Percentiles rank a stretch among this genome's conserved stretches.
phyloP scores from a whole-genome alignment of 176 grass and related monocot genomes.

The Pontederia paniculata region DNA sequence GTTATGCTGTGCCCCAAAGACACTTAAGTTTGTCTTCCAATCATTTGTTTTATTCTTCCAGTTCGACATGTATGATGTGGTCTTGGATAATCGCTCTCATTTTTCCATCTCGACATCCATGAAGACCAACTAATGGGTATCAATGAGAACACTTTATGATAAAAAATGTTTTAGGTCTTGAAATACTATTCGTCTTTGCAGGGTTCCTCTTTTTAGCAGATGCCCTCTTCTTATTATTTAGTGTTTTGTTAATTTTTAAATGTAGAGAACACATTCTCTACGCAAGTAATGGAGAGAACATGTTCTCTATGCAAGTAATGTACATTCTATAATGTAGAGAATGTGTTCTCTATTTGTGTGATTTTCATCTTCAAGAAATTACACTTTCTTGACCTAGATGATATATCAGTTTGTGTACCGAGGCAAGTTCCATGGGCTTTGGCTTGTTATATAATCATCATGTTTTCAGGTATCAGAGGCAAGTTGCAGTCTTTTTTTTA shows the following conservation, averaged over 20 bases:
- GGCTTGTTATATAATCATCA: slow-evolving; percentile 33
- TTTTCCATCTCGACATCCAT: neutral
- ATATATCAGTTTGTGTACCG: slow-evolving; percentile 16
- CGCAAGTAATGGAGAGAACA: too few species aligned
- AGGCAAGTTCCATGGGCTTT: slow-evolving; percentile 33
- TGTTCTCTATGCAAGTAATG: neutral
- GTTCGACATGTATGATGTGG: neutral
- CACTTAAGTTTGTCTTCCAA: neutral
- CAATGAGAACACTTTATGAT: too few species aligned
- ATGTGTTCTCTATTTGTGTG: neutral
- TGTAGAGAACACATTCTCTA: too few species aligned
- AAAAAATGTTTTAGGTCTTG: too few species aligned
- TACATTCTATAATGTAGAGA: neutral
- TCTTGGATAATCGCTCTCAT: neutral
- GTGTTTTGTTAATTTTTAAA: too few species aligned
- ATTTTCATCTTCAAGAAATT: slow-evolving; percentile 5
- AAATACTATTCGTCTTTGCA: slow-evolving; percentile 12
- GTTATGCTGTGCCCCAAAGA: slow-evolving; percentile 13
- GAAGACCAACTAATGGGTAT: too few species aligned
- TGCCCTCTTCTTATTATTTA: too few species aligned
- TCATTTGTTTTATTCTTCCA: neutral
- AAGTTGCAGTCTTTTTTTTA: slow-evolving; percentile 21
- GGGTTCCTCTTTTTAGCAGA: neutral
- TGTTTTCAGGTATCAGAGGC: slow-evolving; percentile 47
- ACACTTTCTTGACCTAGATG: slow-evolving; percentile 22